These are phyloP conservation scores for Elsinoe fawcettii DNA, from an alignment of 2,329 filamentous ascomycete species.

Conservation along the genomic window DNA sequence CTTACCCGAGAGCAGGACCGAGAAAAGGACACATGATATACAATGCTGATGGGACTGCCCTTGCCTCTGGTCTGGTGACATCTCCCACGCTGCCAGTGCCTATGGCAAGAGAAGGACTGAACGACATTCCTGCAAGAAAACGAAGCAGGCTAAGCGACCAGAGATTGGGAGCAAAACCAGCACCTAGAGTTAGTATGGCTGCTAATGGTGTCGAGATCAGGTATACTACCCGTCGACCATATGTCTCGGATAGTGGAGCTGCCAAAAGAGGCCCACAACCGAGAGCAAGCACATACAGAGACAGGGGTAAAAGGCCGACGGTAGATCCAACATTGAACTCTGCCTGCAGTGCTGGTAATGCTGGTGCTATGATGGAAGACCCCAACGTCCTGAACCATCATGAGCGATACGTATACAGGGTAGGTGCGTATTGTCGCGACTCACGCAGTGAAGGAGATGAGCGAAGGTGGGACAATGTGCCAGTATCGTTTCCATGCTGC, in stretches of 20 bases:
- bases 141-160: conserved; percentile 63
- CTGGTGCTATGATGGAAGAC: conserved; percentile 14
- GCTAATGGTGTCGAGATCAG: conserved; percentile 59
- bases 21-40: conserved; percentile 37
- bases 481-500: conserved; percentile 35
- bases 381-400: not conserved
- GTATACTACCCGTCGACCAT: conserved; percentile 61
- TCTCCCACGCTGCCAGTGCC: conserved; percentile 37
- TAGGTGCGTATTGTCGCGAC: not conserved
- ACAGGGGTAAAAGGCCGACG: conserved; percentile 51
- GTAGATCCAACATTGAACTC: conserved; percentile 50
- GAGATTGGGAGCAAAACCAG: conserved; percentile 51
- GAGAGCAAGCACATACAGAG: conserved; percentile 54
- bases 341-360: conserved; percentile 34
- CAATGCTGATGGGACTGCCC: conserved; percentile 30
- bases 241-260: conserved; percentile 65
- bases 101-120: conserved; percentile 33
- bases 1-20: conserved; percentile 32
- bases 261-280: conserved; percentile 65
- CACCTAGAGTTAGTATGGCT: conserved; percentile 42
- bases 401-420: not conserved
- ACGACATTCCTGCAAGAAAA: conserved; percentile 36
- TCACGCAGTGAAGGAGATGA: conserved; percentile 35
- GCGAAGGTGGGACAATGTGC: conserved; percentile 29
- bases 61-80: conserved; percentile 28